Conservation (phyloP, 495 filamentous ascomycete species). For the Neurospora sp. region DNA sequence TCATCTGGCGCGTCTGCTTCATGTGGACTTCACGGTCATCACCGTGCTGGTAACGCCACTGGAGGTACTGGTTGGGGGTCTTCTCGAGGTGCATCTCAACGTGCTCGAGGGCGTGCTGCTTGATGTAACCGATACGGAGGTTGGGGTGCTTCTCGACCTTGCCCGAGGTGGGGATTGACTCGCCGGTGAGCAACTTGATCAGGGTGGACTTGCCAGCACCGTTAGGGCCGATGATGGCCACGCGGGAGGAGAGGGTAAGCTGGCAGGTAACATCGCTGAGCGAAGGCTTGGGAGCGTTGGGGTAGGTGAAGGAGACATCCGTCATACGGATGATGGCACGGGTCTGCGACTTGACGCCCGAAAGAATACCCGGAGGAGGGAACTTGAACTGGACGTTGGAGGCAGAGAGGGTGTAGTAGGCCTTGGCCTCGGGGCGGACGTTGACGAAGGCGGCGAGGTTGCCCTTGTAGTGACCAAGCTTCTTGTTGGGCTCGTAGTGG, state of each 20-base stretch:
- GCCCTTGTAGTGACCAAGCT: slow-evolving; percentile 86
- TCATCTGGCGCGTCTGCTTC: slow-evolving; percentile 93
- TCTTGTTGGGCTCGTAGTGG: slow-evolving; percentile 93
- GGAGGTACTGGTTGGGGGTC: slow-evolving; percentile 96
- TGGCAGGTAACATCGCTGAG: slow-evolving; percentile 77
- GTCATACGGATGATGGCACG: slow-evolving; percentile 93
- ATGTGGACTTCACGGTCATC: slow-evolving; percentile 94
- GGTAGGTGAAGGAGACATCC: slow-evolving; percentile 84
- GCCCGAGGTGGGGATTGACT: slow-evolving; percentile 74
- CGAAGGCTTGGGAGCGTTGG: slow-evolving; percentile 73
- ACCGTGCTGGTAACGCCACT: slow-evolving; percentile 96
- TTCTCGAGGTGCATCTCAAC: slow-evolving; percentile 99
- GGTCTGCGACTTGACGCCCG: slow-evolving; percentile 89
- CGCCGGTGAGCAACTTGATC: slow-evolving; percentile 96
- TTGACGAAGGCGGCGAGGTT: slow-evolving; percentile 91
- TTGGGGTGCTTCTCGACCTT: slow-evolving; percentile 98
- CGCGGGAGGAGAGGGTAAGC: slow-evolving; percentile 80
- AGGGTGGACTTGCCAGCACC: slow-evolving; percentile 98
- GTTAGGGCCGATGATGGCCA: slow-evolving; percentile 93
- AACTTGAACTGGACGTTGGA: slow-evolving; percentile 94
- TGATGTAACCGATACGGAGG: slow-evolving; percentile 97
- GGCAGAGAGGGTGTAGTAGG: slow-evolving; percentile 93
- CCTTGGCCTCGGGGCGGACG: slow-evolving; percentile 90
- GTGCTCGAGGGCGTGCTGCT: slow-evolving; percentile 98
- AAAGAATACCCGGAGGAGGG: slow-evolving; percentile 85